Base-by-base conservation (phyloP, 306 rosid species). In the Gynostemma pentaphyllum region DNA sequence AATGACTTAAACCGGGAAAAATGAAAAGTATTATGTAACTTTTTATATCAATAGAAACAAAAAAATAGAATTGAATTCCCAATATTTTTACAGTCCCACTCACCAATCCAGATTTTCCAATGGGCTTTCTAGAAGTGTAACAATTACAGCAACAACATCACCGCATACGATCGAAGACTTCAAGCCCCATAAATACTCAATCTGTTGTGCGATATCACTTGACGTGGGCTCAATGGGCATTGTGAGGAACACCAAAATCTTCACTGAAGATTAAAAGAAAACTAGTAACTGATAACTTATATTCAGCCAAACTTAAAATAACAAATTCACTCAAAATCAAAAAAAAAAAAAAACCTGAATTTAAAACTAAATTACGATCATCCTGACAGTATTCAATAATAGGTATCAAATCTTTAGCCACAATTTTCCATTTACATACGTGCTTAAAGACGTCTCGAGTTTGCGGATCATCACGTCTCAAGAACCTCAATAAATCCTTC, bases 381-480 rank as follows among this genome's bases (percentile, higher is more conserved):
- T 77, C 75, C 28, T 86, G 90, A 54, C 80, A 82, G 56, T 74
- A 49, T 66, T 86, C 90, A 14, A 92, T 86, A 50, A 78, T 80
- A 5, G 98, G 96, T 40, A 92, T 81, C 83, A 92, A 62, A 66
- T 92, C 77, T 67, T 88, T 79, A 5, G 82, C 70, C 44, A 92
- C 79, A 9, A 74, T 81, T 66, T 74, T 86, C 98, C 98, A 92
- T 79, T 76, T 88, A 73, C 96, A 88, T 3, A 92, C 95, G 76
- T 88, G 94, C 67, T 88, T 92, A 71, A 88, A 88, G 54, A 88
- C 98, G 22, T 82, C 88, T 1, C 96, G 90, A 4, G 81, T 71
- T 64, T 84, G 88, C 10, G 88, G 96, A 39, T 92, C 96, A 26
- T 92, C 98, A 2, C 98, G 95, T 70, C 98, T 76, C 83, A 92